Percentiles rank a stretch among this genome's conserved stretches.
phyloP scores from a whole-genome alignment of 106 monocot genomes.

The Ottelia alismoides region DNA sequence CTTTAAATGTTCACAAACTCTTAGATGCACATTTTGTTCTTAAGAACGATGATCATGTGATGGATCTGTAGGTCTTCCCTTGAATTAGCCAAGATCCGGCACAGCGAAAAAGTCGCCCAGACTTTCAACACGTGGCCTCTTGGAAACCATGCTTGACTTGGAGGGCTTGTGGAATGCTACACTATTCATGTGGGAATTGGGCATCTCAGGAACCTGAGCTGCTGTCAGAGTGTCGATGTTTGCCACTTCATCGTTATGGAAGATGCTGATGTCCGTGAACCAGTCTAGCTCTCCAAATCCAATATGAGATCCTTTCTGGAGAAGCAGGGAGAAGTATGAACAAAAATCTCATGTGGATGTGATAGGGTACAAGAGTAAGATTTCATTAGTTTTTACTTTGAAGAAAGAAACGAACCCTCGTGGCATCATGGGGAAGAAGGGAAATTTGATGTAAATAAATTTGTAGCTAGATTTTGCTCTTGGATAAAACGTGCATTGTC shows the following conservation, averaged over 20 bases:
- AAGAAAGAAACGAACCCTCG: too few relatives aligned
- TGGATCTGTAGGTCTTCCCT: too few relatives aligned
- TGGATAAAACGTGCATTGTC: background rate
- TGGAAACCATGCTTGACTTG: constrained; percentile 14
- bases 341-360: too few relatives aligned
- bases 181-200: constrained; percentile 12
- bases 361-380: constrained; percentile 46
- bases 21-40: too few relatives aligned
- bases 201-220: constrained; percentile 55
- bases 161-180: constrained; percentile 19
- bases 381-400: constrained; percentile 20
- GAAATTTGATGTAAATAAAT: background rate
- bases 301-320: too few relatives aligned
- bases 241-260: constrained; percentile 13
- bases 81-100: constrained; percentile 74
- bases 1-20: too few relatives aligned
- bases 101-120: constrained; percentile 65
- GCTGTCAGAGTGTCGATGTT: constrained; percentile 5
- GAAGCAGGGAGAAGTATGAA: too few relatives aligned
- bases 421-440: constrained; percentile 7
- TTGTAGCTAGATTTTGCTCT: background rate
- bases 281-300: too few relatives aligned
- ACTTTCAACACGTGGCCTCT: constrained; percentile 45
- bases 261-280: constrained; percentile 46
- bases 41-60: too few relatives aligned